phyloP scores from a whole-genome alignment of 352 stramenopile species.

The Globisporangium alternatum region DNA sequence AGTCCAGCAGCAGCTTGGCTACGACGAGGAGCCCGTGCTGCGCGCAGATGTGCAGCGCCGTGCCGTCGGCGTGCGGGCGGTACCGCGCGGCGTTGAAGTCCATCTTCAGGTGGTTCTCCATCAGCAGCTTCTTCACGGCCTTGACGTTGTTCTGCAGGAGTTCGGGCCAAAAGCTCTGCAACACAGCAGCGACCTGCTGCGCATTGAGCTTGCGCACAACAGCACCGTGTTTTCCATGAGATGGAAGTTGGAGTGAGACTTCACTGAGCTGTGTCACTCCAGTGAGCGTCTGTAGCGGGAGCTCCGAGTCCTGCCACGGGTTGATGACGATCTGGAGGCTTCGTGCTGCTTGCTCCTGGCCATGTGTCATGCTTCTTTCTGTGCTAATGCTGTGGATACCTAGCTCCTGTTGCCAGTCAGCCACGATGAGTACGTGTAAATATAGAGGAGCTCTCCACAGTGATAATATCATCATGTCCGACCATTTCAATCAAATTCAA shows the following conservation, averaged over 20 bases:
- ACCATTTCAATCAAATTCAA: background rate
- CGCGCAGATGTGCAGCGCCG: conserved; percentile 49
- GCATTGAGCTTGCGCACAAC: conserved; percentile 30
- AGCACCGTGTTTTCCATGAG: background rate
- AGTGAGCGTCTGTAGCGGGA: background rate
- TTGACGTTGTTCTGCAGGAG: conserved; percentile 51
- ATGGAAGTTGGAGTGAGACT: background rate
- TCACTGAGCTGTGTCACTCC: background rate
- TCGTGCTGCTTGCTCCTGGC: background rate
- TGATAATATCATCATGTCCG: background rate
- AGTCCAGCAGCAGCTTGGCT: conserved; percentile 42
- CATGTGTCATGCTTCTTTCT: background rate
- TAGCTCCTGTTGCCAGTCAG: background rate
- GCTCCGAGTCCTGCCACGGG: conserved; percentile 5
- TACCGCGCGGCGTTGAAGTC: conserved; percentile 44
- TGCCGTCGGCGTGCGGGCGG: conserved; percentile 37
- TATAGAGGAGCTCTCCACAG: background rate
- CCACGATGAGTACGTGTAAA: background rate
- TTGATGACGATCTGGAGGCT: background rate
- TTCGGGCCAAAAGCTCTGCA: conserved; percentile 54
- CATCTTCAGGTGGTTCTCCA: conserved; percentile 30
- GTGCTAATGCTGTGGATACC: background rate
- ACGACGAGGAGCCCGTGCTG: conserved; percentile 43
- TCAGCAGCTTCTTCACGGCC: conserved; percentile 36
- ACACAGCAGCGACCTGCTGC: conserved; percentile 35